Conservation (phyloP, 768 basidiomycete species). For the Hypholoma sublateritium region DNA sequence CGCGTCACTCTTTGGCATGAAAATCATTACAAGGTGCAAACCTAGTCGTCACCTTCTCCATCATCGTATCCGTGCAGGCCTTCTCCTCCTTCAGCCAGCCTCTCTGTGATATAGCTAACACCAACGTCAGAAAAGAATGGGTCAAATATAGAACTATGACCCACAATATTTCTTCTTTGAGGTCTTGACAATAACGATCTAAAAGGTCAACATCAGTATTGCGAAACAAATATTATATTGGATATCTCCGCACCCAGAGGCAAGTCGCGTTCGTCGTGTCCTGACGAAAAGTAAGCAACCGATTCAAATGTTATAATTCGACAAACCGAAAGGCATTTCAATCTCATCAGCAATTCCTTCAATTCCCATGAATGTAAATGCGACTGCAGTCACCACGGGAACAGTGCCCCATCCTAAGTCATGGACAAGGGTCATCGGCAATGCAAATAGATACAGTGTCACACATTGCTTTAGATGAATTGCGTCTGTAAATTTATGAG, state of each 20-base stretch:
- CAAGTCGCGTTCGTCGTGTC: slow-evolving; percentile 65
- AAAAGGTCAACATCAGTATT: neutral
- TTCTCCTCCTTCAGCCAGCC: slow-evolving; percentile 72
- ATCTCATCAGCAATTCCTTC: slow-evolving; percentile 96
- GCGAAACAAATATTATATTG: neutral
- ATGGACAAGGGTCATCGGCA: slow-evolving; percentile 84
- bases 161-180: slow-evolving; percentile 83
- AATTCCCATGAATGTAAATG: slow-evolving; percentile 92
- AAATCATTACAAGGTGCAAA: neutral
- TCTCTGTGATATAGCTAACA: slow-evolving; percentile 64
- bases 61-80: slow-evolving; percentile 76
- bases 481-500: slow-evolving; percentile 47
- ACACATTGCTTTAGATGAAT: slow-evolving; percentile 96
- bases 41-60: slow-evolving; percentile 76
- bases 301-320: neutral
- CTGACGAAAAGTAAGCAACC: slow-evolving; percentile 24
- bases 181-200: slow-evolving; percentile 85
- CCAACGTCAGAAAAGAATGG: slow-evolving; percentile 8
- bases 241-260: slow-evolving; percentile 59
- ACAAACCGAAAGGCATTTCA: slow-evolving; percentile 89
- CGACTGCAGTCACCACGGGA: slow-evolving; percentile 82
- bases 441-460: slow-evolving; percentile 86
- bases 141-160: slow-evolving; percentile 23
- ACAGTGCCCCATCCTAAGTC: slow-evolving; percentile 84
- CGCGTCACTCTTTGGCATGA: neutral